Percentiles rank a stretch among this genome's conserved stretches.
phyloP scores from a whole-genome alignment of 192 early-diverging fungal genomes.

The Phycomyces blakesleeanus region DNA sequence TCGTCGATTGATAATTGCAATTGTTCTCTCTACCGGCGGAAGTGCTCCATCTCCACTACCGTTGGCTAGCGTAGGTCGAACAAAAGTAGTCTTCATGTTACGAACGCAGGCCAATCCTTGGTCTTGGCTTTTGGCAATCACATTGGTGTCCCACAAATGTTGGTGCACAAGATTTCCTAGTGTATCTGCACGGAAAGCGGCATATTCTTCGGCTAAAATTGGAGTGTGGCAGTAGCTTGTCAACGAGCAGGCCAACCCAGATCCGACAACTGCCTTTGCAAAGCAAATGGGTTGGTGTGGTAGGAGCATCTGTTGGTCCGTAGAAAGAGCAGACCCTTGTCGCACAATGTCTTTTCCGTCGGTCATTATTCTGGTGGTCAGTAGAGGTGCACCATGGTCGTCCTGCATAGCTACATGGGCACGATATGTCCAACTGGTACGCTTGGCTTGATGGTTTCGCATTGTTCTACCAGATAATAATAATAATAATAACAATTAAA shows the following conservation, averaged over 20 bases:
- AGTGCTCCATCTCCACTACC: too few species aligned
- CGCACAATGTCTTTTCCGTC: conserved; percentile 19
- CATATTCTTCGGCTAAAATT: conserved; percentile 15
- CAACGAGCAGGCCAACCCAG: conserved; percentile 25
- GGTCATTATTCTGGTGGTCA: conserved; percentile 14
- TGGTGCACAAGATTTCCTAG: not conserved
- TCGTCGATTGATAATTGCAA: conserved; percentile 23
- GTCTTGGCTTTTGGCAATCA: not conserved
- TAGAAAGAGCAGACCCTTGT: conserved; percentile 2
- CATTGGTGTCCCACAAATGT: not conserved
- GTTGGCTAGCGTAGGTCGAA: not conserved
- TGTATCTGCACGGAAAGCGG: conserved; percentile 8
- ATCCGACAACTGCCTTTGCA: conserved; percentile 26
- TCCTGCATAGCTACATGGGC: conserved; percentile 7
- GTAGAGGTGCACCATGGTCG: conserved; percentile 10
- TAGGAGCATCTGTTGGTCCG: conserved; percentile 7
- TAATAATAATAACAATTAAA: not conserved
- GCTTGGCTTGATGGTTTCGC: conserved; percentile 3
- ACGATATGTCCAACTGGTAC: conserved; percentile 27
- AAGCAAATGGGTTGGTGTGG: conserved; percentile 28
- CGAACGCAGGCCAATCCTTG: not conserved
- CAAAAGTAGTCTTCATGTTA: not conserved
- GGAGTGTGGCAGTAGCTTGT: conserved; percentile 20
- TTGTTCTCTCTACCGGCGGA: not conserved
- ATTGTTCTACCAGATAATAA: conserved; percentile 23